Base-by-base conservation (phyloP, 495 filamentous ascomycete genomes). In the Podospora bellae-mahoneyi region DNA sequence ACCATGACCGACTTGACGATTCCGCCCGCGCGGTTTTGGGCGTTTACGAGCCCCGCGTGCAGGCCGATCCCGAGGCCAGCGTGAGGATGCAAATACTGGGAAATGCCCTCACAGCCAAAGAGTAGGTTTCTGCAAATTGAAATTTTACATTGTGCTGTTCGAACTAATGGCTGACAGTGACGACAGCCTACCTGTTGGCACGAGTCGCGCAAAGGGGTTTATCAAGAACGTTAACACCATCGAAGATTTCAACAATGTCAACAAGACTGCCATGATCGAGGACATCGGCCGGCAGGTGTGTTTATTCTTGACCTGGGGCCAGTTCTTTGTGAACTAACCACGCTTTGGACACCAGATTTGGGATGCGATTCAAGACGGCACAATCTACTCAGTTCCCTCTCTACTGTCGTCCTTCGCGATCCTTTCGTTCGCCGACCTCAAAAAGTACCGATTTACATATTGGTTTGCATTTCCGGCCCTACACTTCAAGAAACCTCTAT, bases 201-300 rank as follows among this genome's bases (percentile, higher is more conserved):
- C 87, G 72, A 90, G 88, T 73, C 89, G 94, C 28, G 95, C 92
- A 13, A 94, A 99, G 74, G 95, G 95, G 30, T 91, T 91, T 73
- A 95, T 98, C 70, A 94, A 91, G 77, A 99, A 99, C 80, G 87
- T 94, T 69, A 99, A 99, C 74, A 98, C 95, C 18, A 88, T 96
- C 66, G 95, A 98, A 72, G 93, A 96, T 71, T 99, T 97, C 79
- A 88, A 86, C 68, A 90, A 87, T 71, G 78, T 86, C 20, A 89
- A 97, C 73, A 93, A 92, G 77, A 71, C 80, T 3, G 85, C 83
- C 19, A 84, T 96, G 74, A 82, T 99, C 39, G 84, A 88, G 55
- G 87, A 89, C 58, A 86, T 89, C 27, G 94, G 89, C 9, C 86
- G 86, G 68, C 94, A 88, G 77, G 93, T 95, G 80, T 72, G 85